phyloP scores from a whole-genome alignment of 805 yeast genomes.

The Pichia manshurica region DNA sequence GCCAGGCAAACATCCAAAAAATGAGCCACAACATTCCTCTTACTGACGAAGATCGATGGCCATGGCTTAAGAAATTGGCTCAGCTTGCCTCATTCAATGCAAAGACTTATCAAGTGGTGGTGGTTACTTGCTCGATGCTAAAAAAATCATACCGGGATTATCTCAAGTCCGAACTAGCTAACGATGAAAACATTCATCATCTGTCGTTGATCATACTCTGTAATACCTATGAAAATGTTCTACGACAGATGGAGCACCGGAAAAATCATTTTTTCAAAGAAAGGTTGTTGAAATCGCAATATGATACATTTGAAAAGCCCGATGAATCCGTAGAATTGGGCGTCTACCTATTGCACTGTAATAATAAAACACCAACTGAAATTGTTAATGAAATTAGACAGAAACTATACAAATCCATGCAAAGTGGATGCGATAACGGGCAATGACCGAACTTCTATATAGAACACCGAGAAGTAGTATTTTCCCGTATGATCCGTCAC shows the following conservation, averaged over 20 bases:
- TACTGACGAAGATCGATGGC: slow-evolving; percentile 88
- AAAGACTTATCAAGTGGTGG: slow-evolving; percentile 27
- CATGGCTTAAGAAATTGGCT: slow-evolving; percentile 64
- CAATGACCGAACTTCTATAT: too few relatives aligned
- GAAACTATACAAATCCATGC: too few relatives aligned
- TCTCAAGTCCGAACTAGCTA: slow-evolving; percentile 37
- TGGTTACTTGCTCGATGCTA: slow-evolving; percentile 83
- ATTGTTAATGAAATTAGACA: slow-evolving; percentile 12
- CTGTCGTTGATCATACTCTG: slow-evolving; percentile 63
- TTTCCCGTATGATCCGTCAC: too few relatives aligned
- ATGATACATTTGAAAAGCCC: slow-evolving; percentile 70
- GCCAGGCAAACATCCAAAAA: slow-evolving; percentile 62
- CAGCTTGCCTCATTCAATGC: slow-evolving; percentile 36
- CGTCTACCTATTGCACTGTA: slow-evolving; percentile 18
- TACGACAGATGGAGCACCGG: slow-evolving; percentile 57
- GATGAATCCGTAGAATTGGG: slow-evolving; percentile 12
- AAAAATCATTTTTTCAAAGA: slow-evolving; percentile 82
- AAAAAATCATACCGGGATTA: slow-evolving; percentile 66
- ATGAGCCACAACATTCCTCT: slow-evolving; percentile 80
- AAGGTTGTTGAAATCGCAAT: slow-evolving; percentile 77
- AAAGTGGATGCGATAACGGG: too few relatives aligned
- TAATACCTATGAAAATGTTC: slow-evolving; percentile 56
- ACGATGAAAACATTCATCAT: slow-evolving; percentile 12
- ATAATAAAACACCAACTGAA: slow-evolving; percentile 15
- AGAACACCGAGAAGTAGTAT: too few relatives aligned